Conservation (phyloP, 1,139 yeast species). For the Lodderomyces jiufengensis region DNA sequence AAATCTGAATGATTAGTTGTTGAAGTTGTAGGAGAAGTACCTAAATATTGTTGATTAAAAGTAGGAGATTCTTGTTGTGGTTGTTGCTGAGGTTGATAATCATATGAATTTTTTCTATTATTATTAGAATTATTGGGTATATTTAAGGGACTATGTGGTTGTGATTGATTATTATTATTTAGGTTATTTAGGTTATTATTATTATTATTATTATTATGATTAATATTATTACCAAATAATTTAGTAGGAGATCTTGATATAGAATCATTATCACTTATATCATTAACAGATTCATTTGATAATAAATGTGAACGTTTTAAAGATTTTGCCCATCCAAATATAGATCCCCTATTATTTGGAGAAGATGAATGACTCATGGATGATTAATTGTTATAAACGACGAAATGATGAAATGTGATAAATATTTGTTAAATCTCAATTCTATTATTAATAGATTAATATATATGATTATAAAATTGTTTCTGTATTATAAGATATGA, state of each 20-base stretch:
- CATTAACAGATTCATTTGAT: slow-evolving; percentile 42
- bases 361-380: slow-evolving; percentile 41
- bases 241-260: slow-evolving; percentile 11
- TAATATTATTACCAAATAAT: slow-evolving; percentile 4
- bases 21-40: slow-evolving; percentile 13
- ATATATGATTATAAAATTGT: no score
- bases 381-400: neutral
- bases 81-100: slow-evolving; percentile 5
- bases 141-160: no score
- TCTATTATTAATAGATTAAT: no score
- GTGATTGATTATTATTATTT: no score
- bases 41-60: slow-evolving; percentile 9
- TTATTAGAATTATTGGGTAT: slow-evolving; percentile 1
- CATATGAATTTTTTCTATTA: slow-evolving; percentile 9
- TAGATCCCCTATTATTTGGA: slow-evolving; percentile 39
- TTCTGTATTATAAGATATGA: no score
- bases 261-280: slow-evolving; percentile 32
- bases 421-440: no score
- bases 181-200: no score
- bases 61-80: slow-evolving; percentile 1
- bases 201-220: slow-evolving; percentile 3
- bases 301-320: slow-evolving; percentile 37
- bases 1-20: slow-evolving; percentile 24
- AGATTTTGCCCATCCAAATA: slow-evolving; percentile 49
- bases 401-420: no score